A percentile compares a stretch with the other conserved stretches of the same genome.
These are phyloP conservation scores for Rhododendron ovatum DNA, from an alignment of 148 eudicot species.

Conservation along the genomic window DNA sequence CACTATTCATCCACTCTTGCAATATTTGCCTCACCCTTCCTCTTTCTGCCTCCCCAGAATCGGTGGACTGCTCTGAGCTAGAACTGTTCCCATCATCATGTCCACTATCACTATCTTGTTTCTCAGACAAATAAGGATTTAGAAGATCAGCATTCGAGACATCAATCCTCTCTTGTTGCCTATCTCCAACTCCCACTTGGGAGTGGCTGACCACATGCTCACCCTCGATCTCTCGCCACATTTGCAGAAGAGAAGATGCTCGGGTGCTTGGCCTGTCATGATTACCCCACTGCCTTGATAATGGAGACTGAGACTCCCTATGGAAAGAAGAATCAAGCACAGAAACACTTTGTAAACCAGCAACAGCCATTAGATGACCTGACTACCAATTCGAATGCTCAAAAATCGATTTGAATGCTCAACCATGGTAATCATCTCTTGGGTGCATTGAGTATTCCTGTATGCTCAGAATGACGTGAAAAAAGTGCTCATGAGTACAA, in stretches of 20 bases:
- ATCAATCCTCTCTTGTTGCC: slow-evolving; percentile 27
- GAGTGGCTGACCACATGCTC: slow-evolving; percentile 47
- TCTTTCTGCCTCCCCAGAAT: slow-evolving; percentile 58
- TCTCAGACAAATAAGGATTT: slow-evolving; percentile 17
- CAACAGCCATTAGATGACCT: slow-evolving; percentile 62
- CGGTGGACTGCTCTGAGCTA: slow-evolving; percentile 58
- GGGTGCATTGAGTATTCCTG: slow-evolving; percentile 12
- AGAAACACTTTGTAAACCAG: slow-evolving; percentile 60
- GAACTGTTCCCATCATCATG: slow-evolving; percentile 48
- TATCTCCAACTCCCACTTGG: slow-evolving; percentile 23
- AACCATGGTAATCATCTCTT: slow-evolving; percentile 21
- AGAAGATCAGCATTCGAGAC: slow-evolving; percentile 19
- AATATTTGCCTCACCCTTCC: slow-evolving; percentile 64
- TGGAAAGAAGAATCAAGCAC: slow-evolving; percentile 42
- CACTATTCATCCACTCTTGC: slow-evolving; percentile 63
- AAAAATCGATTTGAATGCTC: background rate
- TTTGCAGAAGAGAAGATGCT: slow-evolving; percentile 63
- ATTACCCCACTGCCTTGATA: slow-evolving; percentile 32
- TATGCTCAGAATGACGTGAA: slow-evolving; percentile 9
- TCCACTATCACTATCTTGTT: slow-evolving; percentile 32
- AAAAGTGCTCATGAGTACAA: slow-evolving; percentile 19
- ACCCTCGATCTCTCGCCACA: slow-evolving; percentile 85
- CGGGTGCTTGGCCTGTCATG: slow-evolving; percentile 45
- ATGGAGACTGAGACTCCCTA: slow-evolving; percentile 52
- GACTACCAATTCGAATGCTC: slow-evolving; percentile 9